phyloP scores from a whole-genome alignment of 2,329 filamentous ascomycete genomes.

The Apiospora kogelbergensis region DNA sequence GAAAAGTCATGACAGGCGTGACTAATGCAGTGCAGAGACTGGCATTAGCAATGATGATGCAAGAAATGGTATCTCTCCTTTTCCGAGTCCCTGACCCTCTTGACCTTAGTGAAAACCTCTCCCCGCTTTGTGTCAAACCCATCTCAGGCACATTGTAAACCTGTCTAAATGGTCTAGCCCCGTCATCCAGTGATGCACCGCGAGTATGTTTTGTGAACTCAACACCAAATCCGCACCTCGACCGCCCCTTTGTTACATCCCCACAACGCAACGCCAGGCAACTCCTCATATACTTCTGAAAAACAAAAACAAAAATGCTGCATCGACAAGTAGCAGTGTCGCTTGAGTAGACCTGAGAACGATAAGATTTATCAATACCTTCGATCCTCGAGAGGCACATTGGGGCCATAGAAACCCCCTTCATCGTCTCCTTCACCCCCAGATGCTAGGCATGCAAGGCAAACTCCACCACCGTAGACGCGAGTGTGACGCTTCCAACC shows the following conservation, averaged over 20 bases:
- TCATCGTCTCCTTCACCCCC: slow-evolving; percentile 37
- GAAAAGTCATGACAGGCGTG: neutral
- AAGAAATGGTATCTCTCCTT: slow-evolving; percentile 5
- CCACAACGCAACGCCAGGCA: neutral
- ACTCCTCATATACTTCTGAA: neutral
- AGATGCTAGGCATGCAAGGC: slow-evolving; percentile 53
- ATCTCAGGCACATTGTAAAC: neutral
- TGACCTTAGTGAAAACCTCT: neutral
- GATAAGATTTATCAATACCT: slow-evolving; percentile 28
- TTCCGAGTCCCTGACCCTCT: neutral
- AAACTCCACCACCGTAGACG: slow-evolving; percentile 59
- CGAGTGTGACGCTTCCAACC: slow-evolving; percentile 59
- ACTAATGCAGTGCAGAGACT: neutral
- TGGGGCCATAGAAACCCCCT: slow-evolving; percentile 54
- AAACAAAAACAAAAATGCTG: neutral
- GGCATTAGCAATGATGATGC: neutral
- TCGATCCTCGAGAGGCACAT: slow-evolving; percentile 52
- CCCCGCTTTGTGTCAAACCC: neutral
- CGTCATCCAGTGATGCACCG: neutral
- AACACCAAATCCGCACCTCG: neutral
- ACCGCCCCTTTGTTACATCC: neutral
- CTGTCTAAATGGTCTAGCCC: neutral
- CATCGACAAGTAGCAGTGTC: neutral
- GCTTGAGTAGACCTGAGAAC: neutral
- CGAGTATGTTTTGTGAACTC: neutral